These are phyloP conservation scores for Sporothrix curviconia DNA, from an alignment of 2,329 filamentous ascomycete genomes.

Conservation along the genomic window DNA sequence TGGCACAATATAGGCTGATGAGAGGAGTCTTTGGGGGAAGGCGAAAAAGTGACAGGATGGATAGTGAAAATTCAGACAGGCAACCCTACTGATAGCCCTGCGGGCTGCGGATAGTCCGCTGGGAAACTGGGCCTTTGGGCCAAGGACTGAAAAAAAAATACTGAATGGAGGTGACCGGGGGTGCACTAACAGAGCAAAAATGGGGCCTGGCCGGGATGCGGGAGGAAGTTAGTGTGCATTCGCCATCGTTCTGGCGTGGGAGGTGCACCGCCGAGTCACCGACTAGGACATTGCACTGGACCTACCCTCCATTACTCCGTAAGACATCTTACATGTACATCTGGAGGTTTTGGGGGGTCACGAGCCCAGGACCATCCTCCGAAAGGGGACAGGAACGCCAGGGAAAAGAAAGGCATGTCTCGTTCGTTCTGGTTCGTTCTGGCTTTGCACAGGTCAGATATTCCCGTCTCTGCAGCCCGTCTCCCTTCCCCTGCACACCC, in stretches of 20 bases:
- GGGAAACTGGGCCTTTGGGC: not conserved
- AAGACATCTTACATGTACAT: not conserved
- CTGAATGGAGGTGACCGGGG: not conserved
- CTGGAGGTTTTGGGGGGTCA: not conserved
- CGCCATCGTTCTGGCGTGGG: conserved; percentile 8
- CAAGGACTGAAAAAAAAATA: not conserved
- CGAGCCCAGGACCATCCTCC: not conserved
- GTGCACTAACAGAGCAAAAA: not conserved
- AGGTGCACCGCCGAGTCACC: not conserved
- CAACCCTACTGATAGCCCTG: conserved; percentile 1
- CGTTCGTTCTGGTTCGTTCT: too few relatives aligned
- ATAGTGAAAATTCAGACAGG: not conserved
- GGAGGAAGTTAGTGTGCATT: conserved; percentile 8
- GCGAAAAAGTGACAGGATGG: not conserved
- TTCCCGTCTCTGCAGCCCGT: not conserved
- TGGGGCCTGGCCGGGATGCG: not conserved
- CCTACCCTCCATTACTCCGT: not conserved
- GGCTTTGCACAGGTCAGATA: too few relatives aligned
- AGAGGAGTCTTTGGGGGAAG: conserved; percentile 1
- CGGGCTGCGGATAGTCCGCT: conserved; percentile 2
- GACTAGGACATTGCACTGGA: not conserved
- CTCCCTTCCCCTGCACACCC: not conserved
- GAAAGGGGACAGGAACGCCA: too few relatives aligned
- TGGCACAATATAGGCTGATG: not conserved
- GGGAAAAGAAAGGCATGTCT: too few relatives aligned